Percentiles rank a stretch among this genome's conserved stretches.
phyloP scores from a whole-genome alignment of 228 moss, liverwort and hornwort species.

The Sphagnum magellanicum region DNA sequence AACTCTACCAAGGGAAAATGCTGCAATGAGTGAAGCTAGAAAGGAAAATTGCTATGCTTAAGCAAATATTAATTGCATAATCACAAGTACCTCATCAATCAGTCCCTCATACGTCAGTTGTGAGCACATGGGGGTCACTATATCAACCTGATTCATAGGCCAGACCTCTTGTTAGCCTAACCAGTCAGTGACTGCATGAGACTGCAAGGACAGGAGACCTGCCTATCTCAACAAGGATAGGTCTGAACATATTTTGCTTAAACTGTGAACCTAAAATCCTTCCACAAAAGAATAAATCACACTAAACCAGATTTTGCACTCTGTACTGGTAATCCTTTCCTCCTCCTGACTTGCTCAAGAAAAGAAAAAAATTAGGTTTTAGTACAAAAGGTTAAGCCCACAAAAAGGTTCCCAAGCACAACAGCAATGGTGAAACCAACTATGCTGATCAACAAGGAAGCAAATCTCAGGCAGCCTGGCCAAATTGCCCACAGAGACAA shows the following conservation, averaged over 20 bases:
- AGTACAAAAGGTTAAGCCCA: too few species aligned
- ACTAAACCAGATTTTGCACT: too few species aligned
- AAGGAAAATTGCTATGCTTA: not conserved
- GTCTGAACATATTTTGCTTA: too few species aligned
- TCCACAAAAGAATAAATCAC: too few species aligned
- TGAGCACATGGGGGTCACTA: constrained; percentile 97
- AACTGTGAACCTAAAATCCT: too few species aligned
- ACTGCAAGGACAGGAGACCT: not conserved
- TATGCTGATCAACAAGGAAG: constrained; percentile 38
- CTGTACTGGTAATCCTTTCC: too few species aligned
- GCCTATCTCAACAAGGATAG: not conserved
- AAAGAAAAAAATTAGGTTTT: too few species aligned
- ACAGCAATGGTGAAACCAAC: too few species aligned
- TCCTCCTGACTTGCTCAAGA: too few species aligned
- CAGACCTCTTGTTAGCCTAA: constrained; percentile 12
- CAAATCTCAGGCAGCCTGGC: constrained; percentile 69
- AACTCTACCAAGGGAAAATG: too few species aligned
- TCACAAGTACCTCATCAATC: constrained; percentile 72
- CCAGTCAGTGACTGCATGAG: not conserved
- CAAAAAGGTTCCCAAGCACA: too few species aligned
- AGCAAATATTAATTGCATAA: not conserved
- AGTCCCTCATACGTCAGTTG: constrained; percentile 96
- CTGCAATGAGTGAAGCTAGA: too few species aligned
- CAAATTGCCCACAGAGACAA: constrained; percentile 9
- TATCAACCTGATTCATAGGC: constrained; percentile 55